phyloP scores from a whole-genome alignment of 805 yeast species.

The Ogataea glucozyma region DNA sequence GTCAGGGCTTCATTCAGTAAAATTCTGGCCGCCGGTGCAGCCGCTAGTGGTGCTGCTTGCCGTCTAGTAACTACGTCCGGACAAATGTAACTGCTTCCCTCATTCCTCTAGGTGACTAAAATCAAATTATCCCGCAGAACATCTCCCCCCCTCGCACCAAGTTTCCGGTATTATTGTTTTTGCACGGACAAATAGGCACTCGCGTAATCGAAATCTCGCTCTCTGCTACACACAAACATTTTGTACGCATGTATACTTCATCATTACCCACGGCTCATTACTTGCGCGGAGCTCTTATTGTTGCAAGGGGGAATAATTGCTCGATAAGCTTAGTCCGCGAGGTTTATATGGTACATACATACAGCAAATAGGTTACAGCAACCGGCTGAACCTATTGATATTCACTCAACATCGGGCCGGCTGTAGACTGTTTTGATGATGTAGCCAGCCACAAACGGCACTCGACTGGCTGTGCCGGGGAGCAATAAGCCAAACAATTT shows the following conservation, averaged over 20 bases:
- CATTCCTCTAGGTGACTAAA: not conserved
- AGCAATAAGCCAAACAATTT: not conserved
- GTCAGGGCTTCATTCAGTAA: not conserved
- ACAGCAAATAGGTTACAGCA: not conserved
- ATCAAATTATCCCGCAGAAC: constrained; percentile 6
- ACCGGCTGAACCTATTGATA: constrained; percentile 2
- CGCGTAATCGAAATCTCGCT: constrained; percentile 4
- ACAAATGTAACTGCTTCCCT: too few species aligned
- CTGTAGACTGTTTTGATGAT: not conserved
- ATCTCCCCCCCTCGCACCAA: not conserved
- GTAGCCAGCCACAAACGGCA: not conserved
- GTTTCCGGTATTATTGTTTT: constrained; percentile 1
- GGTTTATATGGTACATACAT: not conserved
- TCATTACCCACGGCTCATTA: too few species aligned
- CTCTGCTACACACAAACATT: constrained; percentile 1
- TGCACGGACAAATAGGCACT: constrained; percentile 6
- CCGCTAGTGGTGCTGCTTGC: too few species aligned
- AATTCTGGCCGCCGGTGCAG: too few species aligned
- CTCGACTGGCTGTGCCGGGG: constrained; percentile 3
- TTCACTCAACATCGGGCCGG: constrained; percentile 4
- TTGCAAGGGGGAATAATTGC: constrained; percentile 5
- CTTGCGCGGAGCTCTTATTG: constrained; percentile 6
- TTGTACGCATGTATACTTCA: too few species aligned
- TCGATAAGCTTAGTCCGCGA: constrained; percentile 7
- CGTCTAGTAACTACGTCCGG: too few species aligned